phyloP scores from a whole-genome alignment of 2,329 filamentous ascomycete species.

The Monilinia aucupariae region DNA sequence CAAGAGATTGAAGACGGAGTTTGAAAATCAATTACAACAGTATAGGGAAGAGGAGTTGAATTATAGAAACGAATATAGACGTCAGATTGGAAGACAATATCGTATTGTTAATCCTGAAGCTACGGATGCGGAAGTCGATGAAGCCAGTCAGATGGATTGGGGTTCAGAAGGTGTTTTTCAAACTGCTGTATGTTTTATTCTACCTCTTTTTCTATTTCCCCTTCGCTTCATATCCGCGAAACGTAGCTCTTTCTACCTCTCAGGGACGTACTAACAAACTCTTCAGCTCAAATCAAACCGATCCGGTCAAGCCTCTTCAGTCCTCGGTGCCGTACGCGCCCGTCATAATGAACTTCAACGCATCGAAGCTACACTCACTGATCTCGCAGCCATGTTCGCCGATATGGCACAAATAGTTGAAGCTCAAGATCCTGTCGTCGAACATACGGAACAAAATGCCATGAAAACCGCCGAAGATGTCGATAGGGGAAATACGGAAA shows the following conservation, averaged over 20 bases:
- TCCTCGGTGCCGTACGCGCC: constrained; percentile 72
- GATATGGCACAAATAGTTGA: constrained; percentile 71
- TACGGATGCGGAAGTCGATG: constrained; percentile 63
- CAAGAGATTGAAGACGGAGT: constrained; percentile 67
- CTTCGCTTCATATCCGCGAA: neutral
- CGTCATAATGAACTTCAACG: constrained; percentile 78
- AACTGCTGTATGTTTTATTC: constrained; percentile 58
- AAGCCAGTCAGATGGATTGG: constrained; percentile 67
- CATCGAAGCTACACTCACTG: constrained; percentile 69
- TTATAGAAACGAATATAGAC: constrained; percentile 66
- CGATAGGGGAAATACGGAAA: constrained; percentile 62
- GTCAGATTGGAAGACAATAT: constrained; percentile 76
- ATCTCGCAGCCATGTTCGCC: constrained; percentile 65
- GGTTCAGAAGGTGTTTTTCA: constrained; percentile 77
- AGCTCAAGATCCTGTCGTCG: constrained; percentile 61
- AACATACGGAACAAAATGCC: constrained; percentile 59
- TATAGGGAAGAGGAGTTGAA: constrained; percentile 67
- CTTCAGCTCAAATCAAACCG: constrained; percentile 67
- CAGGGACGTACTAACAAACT: constrained; percentile 4
- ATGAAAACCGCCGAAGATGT: constrained; percentile 61
- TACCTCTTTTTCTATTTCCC: neutral
- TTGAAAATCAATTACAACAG: constrained; percentile 64
- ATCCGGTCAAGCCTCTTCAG: constrained; percentile 64
- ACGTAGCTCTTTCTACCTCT: no score
- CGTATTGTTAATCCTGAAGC: constrained; percentile 77